A percentile compares a stretch with the other conserved stretches of the same genome.
These are phyloP conservation scores for Mucor irregularis DNA, from an alignment of 371 early-diverging fungal genomes.

Conservation along the genomic window DNA sequence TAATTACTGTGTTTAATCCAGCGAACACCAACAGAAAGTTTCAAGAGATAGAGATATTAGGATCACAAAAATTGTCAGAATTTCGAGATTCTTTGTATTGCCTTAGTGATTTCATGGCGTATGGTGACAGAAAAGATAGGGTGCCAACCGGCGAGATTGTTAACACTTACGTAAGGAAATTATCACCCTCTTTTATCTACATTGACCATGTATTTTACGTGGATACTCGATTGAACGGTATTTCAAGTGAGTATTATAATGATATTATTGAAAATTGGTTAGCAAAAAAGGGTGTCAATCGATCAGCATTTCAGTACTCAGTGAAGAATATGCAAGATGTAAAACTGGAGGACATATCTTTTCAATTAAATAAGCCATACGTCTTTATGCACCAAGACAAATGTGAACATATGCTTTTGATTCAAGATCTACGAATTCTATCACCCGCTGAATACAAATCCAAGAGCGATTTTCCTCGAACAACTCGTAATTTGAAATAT, in stretches of 20 bases:
- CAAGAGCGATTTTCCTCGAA: conserved; percentile 51
- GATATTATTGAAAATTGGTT: conserved; percentile 2
- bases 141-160: conserved; percentile 9
- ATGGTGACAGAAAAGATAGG: conserved; percentile 7
- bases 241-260: neutral
- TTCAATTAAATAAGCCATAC: conserved; percentile 65
- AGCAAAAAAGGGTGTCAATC: conserved; percentile 16
- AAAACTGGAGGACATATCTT: conserved; percentile 53
- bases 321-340: conserved; percentile 52
- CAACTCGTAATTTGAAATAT: conserved; percentile 45
- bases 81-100: conserved; percentile 55
- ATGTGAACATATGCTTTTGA: conserved; percentile 73
- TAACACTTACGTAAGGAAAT: conserved; percentile 24
- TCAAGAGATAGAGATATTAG: conserved; percentile 52
- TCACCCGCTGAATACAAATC: conserved; percentile 43
- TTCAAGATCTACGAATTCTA: conserved; percentile 55
- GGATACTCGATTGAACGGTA: conserved; percentile 35
- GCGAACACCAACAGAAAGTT: conserved; percentile 19
- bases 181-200: conserved; percentile 39
- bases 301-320: conserved; percentile 9
- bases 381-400: conserved; percentile 70
- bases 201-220: conserved; percentile 50
- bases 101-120: conserved; percentile 21
- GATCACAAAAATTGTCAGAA: conserved; percentile 40
- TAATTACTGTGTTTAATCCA: conserved; percentile 37